phyloP scores from a whole-genome alignment of 352 stramenopile genomes.

The Pythium biforme region DNA sequence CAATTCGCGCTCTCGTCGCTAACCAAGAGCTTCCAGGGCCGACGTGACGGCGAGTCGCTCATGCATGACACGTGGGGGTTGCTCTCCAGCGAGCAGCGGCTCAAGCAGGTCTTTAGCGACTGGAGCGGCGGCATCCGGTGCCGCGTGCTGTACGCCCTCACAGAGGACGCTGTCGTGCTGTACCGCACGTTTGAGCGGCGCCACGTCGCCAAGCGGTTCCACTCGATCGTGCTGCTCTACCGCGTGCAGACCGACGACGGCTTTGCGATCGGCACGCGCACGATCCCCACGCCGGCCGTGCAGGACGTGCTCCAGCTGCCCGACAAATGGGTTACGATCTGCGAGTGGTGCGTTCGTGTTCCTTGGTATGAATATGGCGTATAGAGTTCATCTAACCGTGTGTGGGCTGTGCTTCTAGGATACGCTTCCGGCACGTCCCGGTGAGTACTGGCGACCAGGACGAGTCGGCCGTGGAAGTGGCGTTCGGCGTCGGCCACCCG shows the following conservation, averaged over 20 bases:
- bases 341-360: slow-evolving; percentile 5
- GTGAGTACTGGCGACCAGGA: not conserved
- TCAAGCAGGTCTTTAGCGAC: slow-evolving; percentile 44
- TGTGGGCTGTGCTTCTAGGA: not conserved
- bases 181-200: slow-evolving; percentile 49
- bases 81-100: slow-evolving; percentile 35
- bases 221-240: slow-evolving; percentile 63
- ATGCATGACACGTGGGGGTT: slow-evolving; percentile 45
- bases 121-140: slow-evolving; percentile 35
- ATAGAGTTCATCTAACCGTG: not conserved
- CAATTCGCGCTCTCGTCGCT: slow-evolving; percentile 42
- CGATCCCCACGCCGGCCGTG: slow-evolving; percentile 43
- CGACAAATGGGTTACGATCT: slow-evolving; percentile 18
- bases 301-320: slow-evolving; percentile 31
- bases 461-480: slow-evolving; percentile 7
- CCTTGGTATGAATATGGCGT: not conserved
- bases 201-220: slow-evolving; percentile 45
- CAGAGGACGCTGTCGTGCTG: slow-evolving; percentile 44
- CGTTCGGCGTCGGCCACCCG: slow-evolving; percentile 7
- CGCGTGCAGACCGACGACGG: slow-evolving; percentile 47
- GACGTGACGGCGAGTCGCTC: slow-evolving; percentile 22
- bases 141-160: slow-evolving; percentile 45
- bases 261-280: slow-evolving; percentile 54
- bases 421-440: not conserved
- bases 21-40: slow-evolving; percentile 38